phyloP scores from a whole-genome alignment of 2,329 filamentous ascomycete species.

The Alternaria viburni region DNA sequence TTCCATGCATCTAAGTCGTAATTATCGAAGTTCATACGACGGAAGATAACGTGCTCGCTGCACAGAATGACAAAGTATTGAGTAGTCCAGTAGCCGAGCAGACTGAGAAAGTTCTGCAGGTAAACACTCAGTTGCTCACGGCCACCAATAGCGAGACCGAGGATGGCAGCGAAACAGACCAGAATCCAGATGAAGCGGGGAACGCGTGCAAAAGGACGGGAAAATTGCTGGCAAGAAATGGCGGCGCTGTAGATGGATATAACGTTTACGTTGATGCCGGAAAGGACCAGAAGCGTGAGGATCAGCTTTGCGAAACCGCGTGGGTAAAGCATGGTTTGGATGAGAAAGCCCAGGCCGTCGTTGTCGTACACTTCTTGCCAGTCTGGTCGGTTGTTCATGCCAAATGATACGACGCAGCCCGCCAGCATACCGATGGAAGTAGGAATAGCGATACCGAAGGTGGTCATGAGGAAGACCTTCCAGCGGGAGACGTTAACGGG shows the following conservation, averaged over 20 bases:
- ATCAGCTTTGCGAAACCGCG: slow-evolving; percentile 57
- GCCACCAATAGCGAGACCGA: slow-evolving; percentile 53
- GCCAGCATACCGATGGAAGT: slow-evolving; percentile 55
- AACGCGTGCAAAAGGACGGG: slow-evolving; percentile 57
- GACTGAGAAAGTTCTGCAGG: slow-evolving; percentile 54
- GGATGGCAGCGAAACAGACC: slow-evolving; percentile 51
- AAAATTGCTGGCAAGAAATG: slow-evolving; percentile 56
- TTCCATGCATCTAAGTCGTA: slow-evolving; percentile 57
- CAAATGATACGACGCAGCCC: slow-evolving; percentile 51
- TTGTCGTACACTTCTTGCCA: slow-evolving; percentile 51
- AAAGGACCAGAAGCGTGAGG: slow-evolving; percentile 52
- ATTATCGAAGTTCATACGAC: slow-evolving; percentile 57
- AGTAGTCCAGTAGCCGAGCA: slow-evolving; percentile 57
- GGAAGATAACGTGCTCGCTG: slow-evolving; percentile 55
- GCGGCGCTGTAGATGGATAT: slow-evolving; percentile 59
- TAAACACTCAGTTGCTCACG: slow-evolving; percentile 51
- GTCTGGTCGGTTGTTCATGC: slow-evolving; percentile 42
- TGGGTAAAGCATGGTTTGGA: slow-evolving; percentile 55
- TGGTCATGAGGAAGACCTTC: slow-evolving; percentile 53
- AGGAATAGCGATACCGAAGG: slow-evolving; percentile 50
- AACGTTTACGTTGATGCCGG: slow-evolving; percentile 55
- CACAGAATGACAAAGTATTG: slow-evolving; percentile 56
- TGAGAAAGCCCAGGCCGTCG: slow-evolving; percentile 56
- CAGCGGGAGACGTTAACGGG: slow-evolving; percentile 47
- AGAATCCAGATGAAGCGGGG: slow-evolving; percentile 59